Evolutionary conservation across 371 early-diverging fungal species (phyloP).

Genomic region (Haplosporangium sp.): DNA sequence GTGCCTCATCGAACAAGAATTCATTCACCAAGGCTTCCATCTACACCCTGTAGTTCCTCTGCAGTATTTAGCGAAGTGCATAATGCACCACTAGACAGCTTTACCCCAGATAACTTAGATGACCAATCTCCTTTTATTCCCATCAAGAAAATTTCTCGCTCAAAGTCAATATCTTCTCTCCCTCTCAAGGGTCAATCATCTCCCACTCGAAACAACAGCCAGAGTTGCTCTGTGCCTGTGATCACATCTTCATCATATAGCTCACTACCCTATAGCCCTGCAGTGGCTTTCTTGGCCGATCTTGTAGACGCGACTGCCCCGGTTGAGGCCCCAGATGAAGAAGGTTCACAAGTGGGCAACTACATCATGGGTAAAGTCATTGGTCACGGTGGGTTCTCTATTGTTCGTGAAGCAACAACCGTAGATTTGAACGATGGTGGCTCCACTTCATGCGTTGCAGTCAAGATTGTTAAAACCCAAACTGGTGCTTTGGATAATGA

Average conservation of each 20-base stretch:
- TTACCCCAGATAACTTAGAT: not conserved
- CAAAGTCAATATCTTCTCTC: conserved; percentile 7
- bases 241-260: conserved; percentile 61
- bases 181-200: not conserved
- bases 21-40: not conserved
- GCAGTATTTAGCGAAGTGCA: not conserved
- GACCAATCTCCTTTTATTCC: conserved; percentile 4
- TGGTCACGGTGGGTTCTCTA: conserved; percentile 80
- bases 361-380: conserved; percentile 72
- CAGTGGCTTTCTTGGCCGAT: conserved; percentile 70
- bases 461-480: conserved; percentile 66
- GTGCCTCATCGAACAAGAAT: not conserved
- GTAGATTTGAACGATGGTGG: conserved; percentile 39
- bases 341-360: conserved; percentile 77
- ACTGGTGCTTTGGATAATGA: conserved; percentile 30
- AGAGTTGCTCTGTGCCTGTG: conserved; percentile 15
- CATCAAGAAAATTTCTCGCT: conserved; percentile 5
- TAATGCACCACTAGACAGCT: not conserved
- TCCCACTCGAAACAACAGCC: not conserved
- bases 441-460: conserved; percentile 57
- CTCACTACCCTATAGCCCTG: conserved; percentile 66
- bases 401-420: conserved; percentile 71
- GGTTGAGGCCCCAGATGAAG: conserved; percentile 65
- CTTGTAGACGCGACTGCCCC: conserved; percentile 68
- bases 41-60: not conserved